Evolutionary conservation across 2,329 filamentous ascomycete genomes (phyloP).

Genomic region (Gyromitra esculenta): DNA sequence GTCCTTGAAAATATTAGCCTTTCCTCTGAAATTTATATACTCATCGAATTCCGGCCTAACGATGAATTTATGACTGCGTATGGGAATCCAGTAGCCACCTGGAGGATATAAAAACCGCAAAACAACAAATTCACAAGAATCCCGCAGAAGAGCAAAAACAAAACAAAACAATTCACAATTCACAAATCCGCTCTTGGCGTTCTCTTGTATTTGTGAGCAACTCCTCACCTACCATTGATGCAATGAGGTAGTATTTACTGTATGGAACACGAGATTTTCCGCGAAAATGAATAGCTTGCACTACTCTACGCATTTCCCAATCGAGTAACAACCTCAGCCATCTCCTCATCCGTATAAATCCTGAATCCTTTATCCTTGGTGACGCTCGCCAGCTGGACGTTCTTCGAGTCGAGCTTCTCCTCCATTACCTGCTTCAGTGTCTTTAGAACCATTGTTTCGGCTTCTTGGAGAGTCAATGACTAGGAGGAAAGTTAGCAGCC

Average conservation of each 20-base stretch:
- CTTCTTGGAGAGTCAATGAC: conserved; percentile 90
- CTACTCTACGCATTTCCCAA: conserved; percentile 62
- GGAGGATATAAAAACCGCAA: neutral
- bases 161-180: conserved; percentile 7
- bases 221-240: neutral
- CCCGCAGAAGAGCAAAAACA: neutral
- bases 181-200: neutral
- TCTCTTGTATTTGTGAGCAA: conserved; percentile 12
- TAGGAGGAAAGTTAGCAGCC: conserved; percentile 59
- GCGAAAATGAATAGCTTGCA: conserved; percentile 16
- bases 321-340: conserved; percentile 89
- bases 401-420: conserved; percentile 98
- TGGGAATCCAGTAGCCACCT: neutral
- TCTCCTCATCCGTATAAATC: conserved; percentile 98
- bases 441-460: conserved; percentile 94
- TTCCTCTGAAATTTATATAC: neutral
- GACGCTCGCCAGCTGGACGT: conserved; percentile 96
- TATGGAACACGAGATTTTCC: conserved; percentile 38
- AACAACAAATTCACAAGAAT: conserved; percentile 1
- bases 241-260: conserved; percentile 46
- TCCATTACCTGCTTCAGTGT: conserved; percentile 99
- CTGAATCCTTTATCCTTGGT: conserved; percentile 98
- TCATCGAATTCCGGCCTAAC: neutral
- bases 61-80: conserved; percentile 4
- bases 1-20: neutral